These are phyloP conservation scores for Alternaria viburni DNA, from an alignment of 2,329 filamentous ascomycete genomes.

Conservation along the genomic window DNA sequence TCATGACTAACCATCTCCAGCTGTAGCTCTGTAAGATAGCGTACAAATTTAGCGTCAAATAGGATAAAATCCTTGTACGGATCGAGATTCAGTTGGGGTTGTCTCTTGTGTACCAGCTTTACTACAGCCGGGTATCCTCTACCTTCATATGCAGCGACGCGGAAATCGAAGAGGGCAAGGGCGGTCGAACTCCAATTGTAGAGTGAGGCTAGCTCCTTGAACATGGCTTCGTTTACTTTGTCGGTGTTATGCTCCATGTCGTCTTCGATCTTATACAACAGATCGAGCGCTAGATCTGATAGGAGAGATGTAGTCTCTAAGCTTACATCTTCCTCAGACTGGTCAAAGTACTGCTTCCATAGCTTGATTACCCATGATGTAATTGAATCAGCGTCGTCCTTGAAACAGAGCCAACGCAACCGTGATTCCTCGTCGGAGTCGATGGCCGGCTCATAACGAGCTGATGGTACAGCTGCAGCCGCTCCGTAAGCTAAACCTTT, in stretches of 20 bases:
- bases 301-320: background rate
- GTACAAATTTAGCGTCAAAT: background rate
- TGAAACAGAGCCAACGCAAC: background rate
- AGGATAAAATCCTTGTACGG: background rate
- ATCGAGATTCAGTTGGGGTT: background rate
- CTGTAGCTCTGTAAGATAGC: background rate
- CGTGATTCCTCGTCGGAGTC: background rate
- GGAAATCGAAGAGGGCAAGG: background rate
- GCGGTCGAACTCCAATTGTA: background rate
- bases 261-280: background rate
- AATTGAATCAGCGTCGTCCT: background rate
- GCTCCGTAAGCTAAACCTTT: background rate
- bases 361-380: background rate
- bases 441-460: background rate
- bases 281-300: background rate
- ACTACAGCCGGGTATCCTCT: background rate
- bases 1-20: background rate
- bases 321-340: background rate
- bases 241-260: background rate
- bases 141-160: background rate
- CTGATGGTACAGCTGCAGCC: background rate
- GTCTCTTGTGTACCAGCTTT: background rate
- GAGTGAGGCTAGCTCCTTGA: background rate
- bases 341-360: background rate
- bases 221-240: background rate